Conservation (phyloP, 1,284 basidiomycete genomes). For the Schizopora paradoxa region DNA sequence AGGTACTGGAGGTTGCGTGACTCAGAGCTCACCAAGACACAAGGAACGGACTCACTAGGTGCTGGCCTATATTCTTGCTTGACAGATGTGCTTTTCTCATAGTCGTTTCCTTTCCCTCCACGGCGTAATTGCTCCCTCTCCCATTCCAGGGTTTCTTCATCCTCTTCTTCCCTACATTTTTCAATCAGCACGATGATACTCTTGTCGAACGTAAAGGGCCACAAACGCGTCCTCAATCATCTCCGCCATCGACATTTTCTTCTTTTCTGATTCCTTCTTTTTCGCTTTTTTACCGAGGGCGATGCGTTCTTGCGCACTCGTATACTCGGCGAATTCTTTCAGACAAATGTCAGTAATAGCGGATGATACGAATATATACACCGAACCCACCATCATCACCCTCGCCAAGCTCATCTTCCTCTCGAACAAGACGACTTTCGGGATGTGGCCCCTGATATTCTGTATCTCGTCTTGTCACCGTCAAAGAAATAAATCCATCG, state of each 20-base stretch:
- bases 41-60: constrained; percentile 51
- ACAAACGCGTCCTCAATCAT: constrained; percentile 80
- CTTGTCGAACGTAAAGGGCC: constrained; percentile 3
- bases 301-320: constrained; percentile 81
- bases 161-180: constrained; percentile 68
- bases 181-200: constrained; percentile 18
- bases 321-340: constrained; percentile 83
- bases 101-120: constrained; percentile 52
- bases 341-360: constrained; percentile 8
- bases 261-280: constrained; percentile 67
- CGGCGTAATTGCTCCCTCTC: constrained; percentile 82
- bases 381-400: constrained; percentile 79
- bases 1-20: constrained; percentile 45
- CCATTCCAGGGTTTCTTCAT: constrained; percentile 89
- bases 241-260: constrained; percentile 75
- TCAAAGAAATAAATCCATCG: constrained; percentile 83
- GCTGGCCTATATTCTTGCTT: constrained; percentile 68
- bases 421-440: constrained; percentile 80
- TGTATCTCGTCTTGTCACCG: constrained; percentile 52
- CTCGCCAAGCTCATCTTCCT: constrained; percentile 91
- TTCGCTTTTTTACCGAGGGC: constrained; percentile 83
- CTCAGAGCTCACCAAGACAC: constrained; percentile 16
- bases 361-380: background rate
- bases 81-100: constrained; percentile 29
- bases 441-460: constrained; percentile 76